Evolutionary conservation across 2,329 filamentous ascomycete genomes (phyloP).

Genomic region (Colletotrichum horii): DNA sequence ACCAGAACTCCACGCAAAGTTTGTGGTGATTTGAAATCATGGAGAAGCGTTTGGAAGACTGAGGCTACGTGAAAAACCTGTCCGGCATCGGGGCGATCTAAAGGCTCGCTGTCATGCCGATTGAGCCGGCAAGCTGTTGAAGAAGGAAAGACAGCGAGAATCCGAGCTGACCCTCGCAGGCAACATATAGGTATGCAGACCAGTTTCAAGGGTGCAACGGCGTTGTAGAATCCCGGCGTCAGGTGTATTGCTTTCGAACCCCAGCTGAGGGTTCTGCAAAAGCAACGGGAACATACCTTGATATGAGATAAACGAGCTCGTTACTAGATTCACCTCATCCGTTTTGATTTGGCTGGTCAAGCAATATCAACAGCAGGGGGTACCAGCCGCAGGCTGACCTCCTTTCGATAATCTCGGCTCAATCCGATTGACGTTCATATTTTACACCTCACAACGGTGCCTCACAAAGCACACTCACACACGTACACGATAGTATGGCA

Average conservation of each 20-base stretch:
- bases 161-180: neutral
- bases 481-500: neutral
- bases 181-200: neutral
- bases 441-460: neutral
- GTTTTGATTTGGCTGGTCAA: neutral
- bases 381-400: no score
- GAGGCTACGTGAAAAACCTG: neutral
- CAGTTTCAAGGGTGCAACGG: neutral
- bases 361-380: no score
- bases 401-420: neutral
- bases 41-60: neutral
- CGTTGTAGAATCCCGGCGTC: neutral
- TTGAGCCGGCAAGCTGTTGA: neutral
- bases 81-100: neutral
- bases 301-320: neutral
- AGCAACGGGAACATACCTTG: neutral
- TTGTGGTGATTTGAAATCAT: neutral
- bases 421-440: neutral
- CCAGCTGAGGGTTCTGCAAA: neutral
- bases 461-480: neutral
- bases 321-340: neutral
- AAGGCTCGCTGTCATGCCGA: neutral
- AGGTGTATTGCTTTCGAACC: neutral
- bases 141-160: neutral
- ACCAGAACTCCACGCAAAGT: neutral